phyloP scores from a whole-genome alignment of 148 eudicot species.

The Amaranthus palmeri region DNA sequence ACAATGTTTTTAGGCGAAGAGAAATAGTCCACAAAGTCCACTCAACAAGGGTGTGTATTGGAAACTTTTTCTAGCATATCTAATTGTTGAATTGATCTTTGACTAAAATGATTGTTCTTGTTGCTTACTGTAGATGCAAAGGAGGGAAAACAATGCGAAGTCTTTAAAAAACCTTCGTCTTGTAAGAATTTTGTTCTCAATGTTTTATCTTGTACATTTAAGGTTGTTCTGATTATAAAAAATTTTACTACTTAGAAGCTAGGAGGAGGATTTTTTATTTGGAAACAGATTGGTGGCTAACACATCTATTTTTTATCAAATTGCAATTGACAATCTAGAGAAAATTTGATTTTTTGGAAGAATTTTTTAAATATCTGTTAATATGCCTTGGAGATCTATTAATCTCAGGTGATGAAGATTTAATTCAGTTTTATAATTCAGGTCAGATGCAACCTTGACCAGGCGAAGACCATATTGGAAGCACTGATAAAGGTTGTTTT shows the following conservation, averaged over 20 bases:
- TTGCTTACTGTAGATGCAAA: constrained; percentile 59
- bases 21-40: constrained; percentile 94
- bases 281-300: too few relatives aligned
- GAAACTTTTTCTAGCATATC: background rate
- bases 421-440: constrained; percentile 19
- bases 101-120: background rate
- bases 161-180: constrained; percentile 98
- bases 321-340: constrained; percentile 1
- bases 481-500: constrained; percentile 70
- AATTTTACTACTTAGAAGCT: background rate
- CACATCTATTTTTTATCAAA: background rate
- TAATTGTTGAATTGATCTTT: background rate
- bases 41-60: constrained; percentile 74
- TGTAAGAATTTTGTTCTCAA: constrained; percentile 24
- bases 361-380: background rate
- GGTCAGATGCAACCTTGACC: constrained; percentile 98
- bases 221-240: too few relatives aligned
- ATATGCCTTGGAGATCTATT: too few relatives aligned
- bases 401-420: too few relatives aligned
- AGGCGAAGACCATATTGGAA: constrained; percentile 77
- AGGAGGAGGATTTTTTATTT: background rate
- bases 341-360: background rate
- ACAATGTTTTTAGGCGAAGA: constrained; percentile 95
- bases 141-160: constrained; percentile 98
- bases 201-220: background rate